Conservation (phyloP, 2,329 filamentous ascomycete genomes). For the Sporothrix sp. region DNA sequence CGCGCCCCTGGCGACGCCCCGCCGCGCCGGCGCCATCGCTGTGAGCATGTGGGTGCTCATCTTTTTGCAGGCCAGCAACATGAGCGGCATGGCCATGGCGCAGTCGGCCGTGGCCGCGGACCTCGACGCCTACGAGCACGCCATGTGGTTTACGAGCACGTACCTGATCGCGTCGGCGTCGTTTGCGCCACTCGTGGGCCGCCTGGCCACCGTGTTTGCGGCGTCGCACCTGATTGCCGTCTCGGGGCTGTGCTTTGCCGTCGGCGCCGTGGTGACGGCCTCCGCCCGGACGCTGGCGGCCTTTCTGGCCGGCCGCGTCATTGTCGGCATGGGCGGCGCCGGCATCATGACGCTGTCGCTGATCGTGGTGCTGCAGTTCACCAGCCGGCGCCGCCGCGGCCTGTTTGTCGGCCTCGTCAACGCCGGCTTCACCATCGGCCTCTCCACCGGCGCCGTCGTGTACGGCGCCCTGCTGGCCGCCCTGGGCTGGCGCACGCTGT, state of each 20-base stretch:
- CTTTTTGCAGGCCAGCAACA: conserved; percentile 27
- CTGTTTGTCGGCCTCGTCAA: conserved; percentile 67
- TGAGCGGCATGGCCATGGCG: conserved; percentile 63
- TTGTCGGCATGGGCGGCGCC: conserved; percentile 60
- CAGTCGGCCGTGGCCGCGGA: conserved; percentile 69
- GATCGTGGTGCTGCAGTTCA: conserved; percentile 67
- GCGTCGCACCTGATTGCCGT: conserved; percentile 55
- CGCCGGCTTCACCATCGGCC: conserved; percentile 36
- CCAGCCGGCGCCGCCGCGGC: conserved; percentile 56
- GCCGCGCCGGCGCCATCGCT: conserved; percentile 37
- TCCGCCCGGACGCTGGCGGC: conserved; percentile 45
- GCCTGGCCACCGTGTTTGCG: conserved; percentile 65
- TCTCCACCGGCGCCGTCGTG: conserved; percentile 25
- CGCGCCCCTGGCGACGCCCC: conserved; percentile 14
- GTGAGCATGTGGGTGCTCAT: conserved; percentile 45
- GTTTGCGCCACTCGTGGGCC: conserved; percentile 59
- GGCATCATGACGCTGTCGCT: conserved; percentile 64
- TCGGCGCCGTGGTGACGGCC: conserved; percentile 57
- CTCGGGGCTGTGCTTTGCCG: conserved; percentile 46
- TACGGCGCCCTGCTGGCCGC: conserved; percentile 26
- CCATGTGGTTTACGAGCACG: conserved; percentile 72
- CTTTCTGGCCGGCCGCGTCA: conserved; percentile 59
- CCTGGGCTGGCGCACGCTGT: conserved; percentile 66
- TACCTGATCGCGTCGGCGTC: conserved; percentile 57
- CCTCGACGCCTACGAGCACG: conserved; percentile 60